These are phyloP conservation scores for Anthracocystis setariae DNA, from an alignment of 1,284 basidiomycete genomes.

Conservation along the genomic window DNA sequence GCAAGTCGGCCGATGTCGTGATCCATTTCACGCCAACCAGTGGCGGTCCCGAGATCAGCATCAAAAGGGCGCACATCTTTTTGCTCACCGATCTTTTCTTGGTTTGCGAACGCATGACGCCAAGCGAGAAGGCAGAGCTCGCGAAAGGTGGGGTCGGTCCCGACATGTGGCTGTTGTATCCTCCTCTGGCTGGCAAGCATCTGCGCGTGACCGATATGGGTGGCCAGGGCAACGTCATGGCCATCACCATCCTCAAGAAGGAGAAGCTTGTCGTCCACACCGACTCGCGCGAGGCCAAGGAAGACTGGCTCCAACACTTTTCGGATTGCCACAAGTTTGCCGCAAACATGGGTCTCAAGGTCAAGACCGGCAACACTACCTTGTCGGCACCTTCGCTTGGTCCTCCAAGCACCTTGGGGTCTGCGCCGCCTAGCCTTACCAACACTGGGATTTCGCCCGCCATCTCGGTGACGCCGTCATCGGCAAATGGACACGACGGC, in stretches of 20 bases:
- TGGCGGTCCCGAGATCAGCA: slow-evolving; percentile 71
- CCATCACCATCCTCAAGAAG: slow-evolving; percentile 86
- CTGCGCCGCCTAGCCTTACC: slow-evolving; percentile 16
- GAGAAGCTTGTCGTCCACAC: slow-evolving; percentile 80
- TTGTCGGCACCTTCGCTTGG: slow-evolving; percentile 10
- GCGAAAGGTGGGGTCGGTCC: slow-evolving; percentile 58
- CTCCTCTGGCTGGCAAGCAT: slow-evolving; percentile 94
- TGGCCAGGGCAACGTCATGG: slow-evolving; percentile 77
- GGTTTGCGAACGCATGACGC: slow-evolving; percentile 71
- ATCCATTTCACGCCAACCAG: slow-evolving; percentile 82
- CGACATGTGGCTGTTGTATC: slow-evolving; percentile 94
- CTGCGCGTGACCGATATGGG: slow-evolving; percentile 71
- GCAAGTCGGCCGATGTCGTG: slow-evolving; percentile 78
- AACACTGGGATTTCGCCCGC: slow-evolving; percentile 51
- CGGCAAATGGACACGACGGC: slow-evolving; percentile 24
- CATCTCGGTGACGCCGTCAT: slow-evolving; percentile 60
- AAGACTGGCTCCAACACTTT: slow-evolving; percentile 79
- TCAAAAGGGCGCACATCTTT: slow-evolving; percentile 83
- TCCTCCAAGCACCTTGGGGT: slow-evolving; percentile 5
- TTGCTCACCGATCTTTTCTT: slow-evolving; percentile 92
- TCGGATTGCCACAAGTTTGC: slow-evolving; percentile 86
- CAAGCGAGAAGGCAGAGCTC: slow-evolving; percentile 44
- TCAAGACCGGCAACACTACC: slow-evolving; percentile 41
- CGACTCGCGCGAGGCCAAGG: slow-evolving; percentile 75
- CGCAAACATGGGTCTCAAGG: slow-evolving; percentile 68